phyloP scores from a whole-genome alignment of 2,329 filamentous ascomycete species.

The Colletotrichum tofieldiae region DNA sequence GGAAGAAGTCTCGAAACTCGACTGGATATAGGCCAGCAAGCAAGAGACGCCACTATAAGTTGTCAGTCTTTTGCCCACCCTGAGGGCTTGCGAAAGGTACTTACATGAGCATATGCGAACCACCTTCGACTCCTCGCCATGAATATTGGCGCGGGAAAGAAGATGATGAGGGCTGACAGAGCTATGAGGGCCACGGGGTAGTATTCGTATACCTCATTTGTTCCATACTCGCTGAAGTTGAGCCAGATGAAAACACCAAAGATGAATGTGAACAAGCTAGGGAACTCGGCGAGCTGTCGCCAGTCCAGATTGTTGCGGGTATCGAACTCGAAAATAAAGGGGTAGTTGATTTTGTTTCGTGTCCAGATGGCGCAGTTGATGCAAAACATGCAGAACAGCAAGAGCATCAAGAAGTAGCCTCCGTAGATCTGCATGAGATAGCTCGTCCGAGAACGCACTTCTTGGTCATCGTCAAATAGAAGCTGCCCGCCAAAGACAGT shows the following conservation, averaged over 20 bases:
- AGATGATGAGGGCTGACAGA: constrained; percentile 77
- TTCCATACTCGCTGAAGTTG: constrained; percentile 83
- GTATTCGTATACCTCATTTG: constrained; percentile 81
- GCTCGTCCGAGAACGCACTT: constrained; percentile 68
- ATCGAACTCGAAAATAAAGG: constrained; percentile 97
- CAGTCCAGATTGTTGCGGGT: constrained; percentile 89
- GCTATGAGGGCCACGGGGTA: constrained; percentile 87
- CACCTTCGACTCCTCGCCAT: constrained; percentile 85
- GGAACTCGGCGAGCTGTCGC: constrained; percentile 89
- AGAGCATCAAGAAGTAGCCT: constrained; percentile 89
- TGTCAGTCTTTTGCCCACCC: constrained; percentile 44
- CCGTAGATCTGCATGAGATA: constrained; percentile 92
- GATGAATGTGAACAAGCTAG: constrained; percentile 85
- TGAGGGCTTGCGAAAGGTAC: constrained; percentile 52
- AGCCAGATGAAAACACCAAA: constrained; percentile 89
- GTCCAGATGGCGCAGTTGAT: constrained; percentile 89
- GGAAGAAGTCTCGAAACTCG: constrained; percentile 97
- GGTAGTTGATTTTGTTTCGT: constrained; percentile 90
- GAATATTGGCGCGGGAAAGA: constrained; percentile 82
- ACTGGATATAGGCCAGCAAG: constrained; percentile 92
- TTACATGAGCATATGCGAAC: constrained; percentile 90
- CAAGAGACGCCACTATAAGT: constrained; percentile 81
- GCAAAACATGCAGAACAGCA: constrained; percentile 88
- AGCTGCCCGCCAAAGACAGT: constrained; percentile 73
- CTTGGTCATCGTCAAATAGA: constrained; percentile 63